Percentiles rank a stretch among this genome's conserved stretches.
These are phyloP conservation scores for Penicillium oxalicum DNA, from an alignment of 2,329 filamentous ascomycete species.

Conservation along the genomic window DNA sequence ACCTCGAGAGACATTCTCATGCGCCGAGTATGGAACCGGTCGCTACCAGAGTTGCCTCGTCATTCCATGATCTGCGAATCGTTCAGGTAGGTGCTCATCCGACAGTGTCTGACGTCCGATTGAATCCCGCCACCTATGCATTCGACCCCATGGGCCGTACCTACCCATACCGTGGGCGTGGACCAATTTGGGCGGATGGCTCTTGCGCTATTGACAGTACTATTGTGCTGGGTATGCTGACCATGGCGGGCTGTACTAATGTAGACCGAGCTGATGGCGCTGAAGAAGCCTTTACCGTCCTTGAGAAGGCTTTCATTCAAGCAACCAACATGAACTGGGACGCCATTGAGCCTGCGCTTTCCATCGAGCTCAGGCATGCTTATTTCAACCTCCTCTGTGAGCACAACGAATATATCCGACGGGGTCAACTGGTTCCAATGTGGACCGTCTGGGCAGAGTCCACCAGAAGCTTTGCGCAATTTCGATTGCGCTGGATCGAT, in stretches of 20 bases:
- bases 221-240: constrained; percentile 33
- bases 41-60: constrained; percentile 10
- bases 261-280: constrained; percentile 22
- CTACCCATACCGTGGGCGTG: constrained; percentile 27
- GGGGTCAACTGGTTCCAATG: constrained; percentile 9
- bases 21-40: constrained; percentile 12
- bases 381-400: constrained; percentile 15
- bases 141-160: constrained; percentile 17
- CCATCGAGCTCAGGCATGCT: constrained; percentile 14
- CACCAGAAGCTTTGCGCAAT: constrained; percentile 25
- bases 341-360: constrained; percentile 10
- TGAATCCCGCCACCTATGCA: constrained; percentile 9
- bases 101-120: constrained; percentile 13
- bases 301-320: constrained; percentile 25
- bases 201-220: constrained; percentile 28
- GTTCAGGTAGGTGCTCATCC: constrained; percentile 14
- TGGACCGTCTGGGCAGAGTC: constrained; percentile 21
- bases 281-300: constrained; percentile 9
- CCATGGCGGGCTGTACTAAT: constrained; percentile 32
- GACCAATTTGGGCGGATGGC: constrained; percentile 22
- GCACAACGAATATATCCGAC: constrained; percentile 2
- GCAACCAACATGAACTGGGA: constrained; percentile 28
- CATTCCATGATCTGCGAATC: constrained; percentile 12
- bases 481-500: constrained; percentile 14
- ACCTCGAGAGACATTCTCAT: constrained; percentile 27